Evolutionary conservation across 768 basidiomycete species (phyloP).

Genomic region (Multifurca ochricompacta): DNA sequence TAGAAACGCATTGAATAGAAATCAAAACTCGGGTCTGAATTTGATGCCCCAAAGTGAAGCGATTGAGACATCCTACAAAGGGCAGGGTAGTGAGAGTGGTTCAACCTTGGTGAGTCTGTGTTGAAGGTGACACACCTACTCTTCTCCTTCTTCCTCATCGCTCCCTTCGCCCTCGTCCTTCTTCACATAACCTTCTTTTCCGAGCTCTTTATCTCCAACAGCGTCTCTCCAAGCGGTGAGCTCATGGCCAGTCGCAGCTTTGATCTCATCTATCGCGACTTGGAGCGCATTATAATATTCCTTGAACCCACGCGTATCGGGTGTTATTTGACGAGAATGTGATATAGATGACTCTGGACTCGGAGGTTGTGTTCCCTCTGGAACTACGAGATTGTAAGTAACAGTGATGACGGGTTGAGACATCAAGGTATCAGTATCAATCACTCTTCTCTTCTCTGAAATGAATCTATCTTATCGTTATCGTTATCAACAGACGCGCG

Average conservation of each 20-base stretch:
- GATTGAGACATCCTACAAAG: no score
- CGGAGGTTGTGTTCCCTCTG: constrained; percentile 24
- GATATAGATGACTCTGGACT: constrained; percentile 23
- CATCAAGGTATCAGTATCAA: background rate
- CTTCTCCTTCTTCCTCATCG: constrained; percentile 32
- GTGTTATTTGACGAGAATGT: constrained; percentile 24
- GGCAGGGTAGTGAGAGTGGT: no score
- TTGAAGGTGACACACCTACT: background rate
- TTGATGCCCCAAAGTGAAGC: no score
- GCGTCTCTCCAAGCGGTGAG: constrained; percentile 70
- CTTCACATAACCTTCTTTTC: constrained; percentile 45
- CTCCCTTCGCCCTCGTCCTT: constrained; percentile 40
- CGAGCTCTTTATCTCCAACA: constrained; percentile 55
- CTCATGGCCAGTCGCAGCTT: constrained; percentile 51
- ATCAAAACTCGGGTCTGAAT: no score
- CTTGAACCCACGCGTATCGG: constrained; percentile 18
- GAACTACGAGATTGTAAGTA: constrained; percentile 39
- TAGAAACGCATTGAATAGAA: no score
- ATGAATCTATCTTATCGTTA: background rate
- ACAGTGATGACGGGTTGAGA: constrained; percentile 29
- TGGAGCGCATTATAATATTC: constrained; percentile 46
- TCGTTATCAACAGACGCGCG: no score
- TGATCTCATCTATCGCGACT: constrained; percentile 44
- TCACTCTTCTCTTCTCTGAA: no score
- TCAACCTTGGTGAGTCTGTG: no score